These are phyloP conservation scores for Sclerotiophoma versabilis DNA, from an alignment of 2,329 filamentous ascomycete species.

Conservation along the genomic window DNA sequence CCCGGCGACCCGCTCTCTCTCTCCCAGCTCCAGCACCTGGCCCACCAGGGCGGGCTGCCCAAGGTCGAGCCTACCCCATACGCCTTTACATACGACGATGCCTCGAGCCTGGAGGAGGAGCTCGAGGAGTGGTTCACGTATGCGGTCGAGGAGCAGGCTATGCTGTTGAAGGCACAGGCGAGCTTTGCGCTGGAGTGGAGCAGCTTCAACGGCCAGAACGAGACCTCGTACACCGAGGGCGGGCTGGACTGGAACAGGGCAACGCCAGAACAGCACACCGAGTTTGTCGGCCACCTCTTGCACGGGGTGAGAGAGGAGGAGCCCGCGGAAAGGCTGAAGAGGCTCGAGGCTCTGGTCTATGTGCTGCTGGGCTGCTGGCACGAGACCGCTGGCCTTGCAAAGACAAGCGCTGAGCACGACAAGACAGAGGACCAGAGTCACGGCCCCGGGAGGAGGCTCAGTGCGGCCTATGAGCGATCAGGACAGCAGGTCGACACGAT, in stretches of 20 bases:
- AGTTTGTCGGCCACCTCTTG: slow-evolving; percentile 62
- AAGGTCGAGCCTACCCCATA: slow-evolving; percentile 63
- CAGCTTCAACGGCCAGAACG: slow-evolving; percentile 48
- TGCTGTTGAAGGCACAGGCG: slow-evolving; percentile 76
- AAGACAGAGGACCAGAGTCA: slow-evolving; percentile 22
- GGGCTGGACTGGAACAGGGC: slow-evolving; percentile 71
- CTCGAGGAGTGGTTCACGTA: slow-evolving; percentile 98
- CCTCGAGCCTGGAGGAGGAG: slow-evolving; percentile 76
- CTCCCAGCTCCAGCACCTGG: slow-evolving; percentile 55
- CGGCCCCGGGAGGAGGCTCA: neutral
- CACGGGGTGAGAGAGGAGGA: slow-evolving; percentile 41
- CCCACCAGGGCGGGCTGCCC: slow-evolving; percentile 50
- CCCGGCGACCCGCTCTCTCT: slow-evolving; percentile 54
- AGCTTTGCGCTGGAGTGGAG: slow-evolving; percentile 80
- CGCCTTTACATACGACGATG: slow-evolving; percentile 72
- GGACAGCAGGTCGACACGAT: slow-evolving; percentile 55
- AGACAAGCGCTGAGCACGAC: slow-evolving; percentile 13
- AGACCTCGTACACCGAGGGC: slow-evolving; percentile 50
- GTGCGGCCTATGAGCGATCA: slow-evolving; percentile 39
- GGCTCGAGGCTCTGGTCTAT: slow-evolving; percentile 56
- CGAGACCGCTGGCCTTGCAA: slow-evolving; percentile 55
- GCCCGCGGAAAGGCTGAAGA: slow-evolving; percentile 40
- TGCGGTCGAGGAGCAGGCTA: slow-evolving; percentile 81
- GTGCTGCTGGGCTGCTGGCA: slow-evolving; percentile 58
- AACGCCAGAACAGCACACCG: slow-evolving; percentile 61